A percentile compares a stretch with the other conserved stretches of the same genome.
Evolutionary conservation across 2,329 filamentous ascomycete genomes (phyloP).

Genomic region (Aureobasidium pullulans): DNA sequence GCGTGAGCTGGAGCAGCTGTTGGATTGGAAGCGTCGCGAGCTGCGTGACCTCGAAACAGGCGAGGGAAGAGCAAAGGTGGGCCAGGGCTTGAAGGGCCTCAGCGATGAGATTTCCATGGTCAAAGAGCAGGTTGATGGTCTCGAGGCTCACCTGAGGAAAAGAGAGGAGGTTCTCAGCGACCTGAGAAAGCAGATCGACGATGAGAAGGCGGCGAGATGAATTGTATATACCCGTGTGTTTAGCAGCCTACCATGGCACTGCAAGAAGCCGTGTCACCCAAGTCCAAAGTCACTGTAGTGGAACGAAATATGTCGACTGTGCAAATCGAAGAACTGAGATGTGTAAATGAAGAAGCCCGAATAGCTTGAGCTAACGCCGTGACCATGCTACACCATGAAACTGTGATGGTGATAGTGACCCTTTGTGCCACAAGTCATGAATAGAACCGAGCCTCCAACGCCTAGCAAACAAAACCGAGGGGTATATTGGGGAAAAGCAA

Average conservation of each 20-base stretch:
- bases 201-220: conserved; percentile 45
- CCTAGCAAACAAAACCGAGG: conserved; percentile 11
- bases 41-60: conserved; percentile 69
- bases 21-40: conserved; percentile 87
- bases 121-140: conserved; percentile 86
- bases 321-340: neutral
- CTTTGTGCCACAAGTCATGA: neutral
- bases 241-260: neutral
- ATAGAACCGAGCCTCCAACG: neutral
- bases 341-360: neutral
- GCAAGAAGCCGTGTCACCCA: neutral
- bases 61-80: conserved; percentile 59
- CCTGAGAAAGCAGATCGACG: conserved; percentile 74
- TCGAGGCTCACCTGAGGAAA: conserved; percentile 73
- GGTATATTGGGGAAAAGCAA: conserved; percentile 11
- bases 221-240: conserved; percentile 11
- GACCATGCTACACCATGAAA: neutral
- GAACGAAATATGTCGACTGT: too few relatives aligned
- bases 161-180: conserved; percentile 70
- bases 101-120: conserved; percentile 82
- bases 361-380: neutral
- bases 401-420: neutral
- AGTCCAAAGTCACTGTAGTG: neutral
- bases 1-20: conserved; percentile 82
- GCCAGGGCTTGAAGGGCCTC: conserved; percentile 67